These are phyloP conservation scores for Kwoniella newhampshirensis DNA, from an alignment of 768 basidiomycete genomes.

Conservation along the genomic window DNA sequence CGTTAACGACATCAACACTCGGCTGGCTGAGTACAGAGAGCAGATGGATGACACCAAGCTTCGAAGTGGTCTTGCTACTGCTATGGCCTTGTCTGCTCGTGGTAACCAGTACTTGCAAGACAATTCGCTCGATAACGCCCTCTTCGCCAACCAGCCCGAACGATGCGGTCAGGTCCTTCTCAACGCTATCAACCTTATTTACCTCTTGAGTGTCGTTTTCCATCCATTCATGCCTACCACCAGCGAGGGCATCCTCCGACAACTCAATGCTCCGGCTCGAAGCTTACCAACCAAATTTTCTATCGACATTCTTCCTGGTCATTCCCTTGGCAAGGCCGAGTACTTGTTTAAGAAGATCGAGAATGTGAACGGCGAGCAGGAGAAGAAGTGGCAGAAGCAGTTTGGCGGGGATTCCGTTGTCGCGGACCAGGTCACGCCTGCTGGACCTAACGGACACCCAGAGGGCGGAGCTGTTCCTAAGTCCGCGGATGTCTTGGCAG, in stretches of 20 bases:
- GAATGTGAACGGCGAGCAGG: conserved; percentile 58
- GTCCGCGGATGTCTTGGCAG: conserved; percentile 41
- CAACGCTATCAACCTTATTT: conserved; percentile 89
- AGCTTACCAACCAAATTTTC: conserved; percentile 68
- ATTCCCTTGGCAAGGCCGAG: conserved; percentile 77
- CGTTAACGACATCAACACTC: conserved; percentile 71
- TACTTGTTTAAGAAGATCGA: conserved; percentile 94
- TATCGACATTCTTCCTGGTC: conserved; percentile 82
- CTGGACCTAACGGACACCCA: conserved; percentile 54
- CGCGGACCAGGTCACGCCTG: conserved; percentile 35
- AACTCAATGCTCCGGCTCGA: conserved; percentile 86
- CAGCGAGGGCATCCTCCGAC: conserved; percentile 71
- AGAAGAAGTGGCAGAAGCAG: conserved; percentile 72
- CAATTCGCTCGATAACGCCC: conserved; percentile 82
- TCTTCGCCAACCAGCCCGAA: conserved; percentile 74
- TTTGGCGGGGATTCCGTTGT: conserved; percentile 66
- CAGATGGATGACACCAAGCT: conserved; percentile 91
- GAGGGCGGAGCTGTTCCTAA: conserved; percentile 55
- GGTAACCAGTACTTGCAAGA: conserved; percentile 95
- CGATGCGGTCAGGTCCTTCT: conserved; percentile 89
- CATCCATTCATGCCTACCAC: conserved; percentile 98
- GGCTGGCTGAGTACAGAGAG: conserved; percentile 75
- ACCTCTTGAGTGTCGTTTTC: conserved; percentile 75
- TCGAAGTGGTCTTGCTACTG: conserved; percentile 77
- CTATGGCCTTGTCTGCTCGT: conserved; percentile 83